phyloP scores from a whole-genome alignment of 306 rosid species.

The Senna siamea region DNA sequence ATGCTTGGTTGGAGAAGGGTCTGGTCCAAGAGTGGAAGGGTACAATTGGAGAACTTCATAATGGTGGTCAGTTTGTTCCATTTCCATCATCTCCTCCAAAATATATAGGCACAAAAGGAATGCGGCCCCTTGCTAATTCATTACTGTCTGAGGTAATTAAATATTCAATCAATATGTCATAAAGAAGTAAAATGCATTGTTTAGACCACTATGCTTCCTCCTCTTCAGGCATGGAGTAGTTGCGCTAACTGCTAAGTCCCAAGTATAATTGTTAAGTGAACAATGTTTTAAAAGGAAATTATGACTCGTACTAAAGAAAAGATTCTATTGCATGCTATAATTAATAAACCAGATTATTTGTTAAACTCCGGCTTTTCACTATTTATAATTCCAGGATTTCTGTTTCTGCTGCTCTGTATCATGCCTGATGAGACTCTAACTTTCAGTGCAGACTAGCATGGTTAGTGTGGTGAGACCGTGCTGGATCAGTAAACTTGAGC shows the following conservation, averaged over 20 bases:
- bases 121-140: conserved; percentile 85
- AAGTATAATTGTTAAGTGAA: neutral
- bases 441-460: conserved; percentile 60
- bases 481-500: conserved; percentile 93
- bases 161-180: neutral
- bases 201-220: neutral
- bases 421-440: conserved; percentile 39
- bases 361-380: neutral
- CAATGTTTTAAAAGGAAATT: neutral
- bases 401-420: conserved; percentile 23
- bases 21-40: conserved; percentile 79
- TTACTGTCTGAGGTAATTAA: conserved; percentile 67
- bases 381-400: conserved; percentile 16
- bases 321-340: conserved; percentile 4
- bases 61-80: conserved; percentile 75
- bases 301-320: conserved; percentile 1
- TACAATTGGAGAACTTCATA: conserved; percentile 70
- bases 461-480: conserved; percentile 78
- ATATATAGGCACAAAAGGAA: conserved; percentile 73
- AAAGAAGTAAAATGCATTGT: neutral
- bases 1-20: conserved; percentile 73
- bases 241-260: neutral
- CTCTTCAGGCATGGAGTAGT: neutral
- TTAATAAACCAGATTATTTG: neutral
- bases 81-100: conserved; percentile 61